Conservation (phyloP, 371 early-diverging fungal genomes). For the Zychaea mexicana region DNA sequence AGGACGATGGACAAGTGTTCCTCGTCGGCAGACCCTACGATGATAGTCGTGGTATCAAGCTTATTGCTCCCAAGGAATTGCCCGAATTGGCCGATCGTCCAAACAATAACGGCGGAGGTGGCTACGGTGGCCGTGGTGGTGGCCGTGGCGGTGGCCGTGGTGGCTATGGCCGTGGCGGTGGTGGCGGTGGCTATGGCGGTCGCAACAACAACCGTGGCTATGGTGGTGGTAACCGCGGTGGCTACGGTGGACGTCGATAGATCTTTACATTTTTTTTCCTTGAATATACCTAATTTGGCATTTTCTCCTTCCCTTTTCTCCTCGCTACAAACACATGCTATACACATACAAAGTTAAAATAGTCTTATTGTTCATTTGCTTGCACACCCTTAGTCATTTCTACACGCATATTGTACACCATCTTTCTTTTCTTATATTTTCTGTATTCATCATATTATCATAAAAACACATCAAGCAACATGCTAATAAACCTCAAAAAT, state of each 20-base stretch:
- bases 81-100: slow-evolving; percentile 82
- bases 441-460: too few relatives aligned
- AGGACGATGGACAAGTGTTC: slow-evolving; percentile 35
- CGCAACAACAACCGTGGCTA: slow-evolving; percentile 5
- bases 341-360: too few relatives aligned
- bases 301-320: too few relatives aligned
- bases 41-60: slow-evolving; percentile 54
- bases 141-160: slow-evolving; percentile 20
- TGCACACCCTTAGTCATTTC: too few relatives aligned
- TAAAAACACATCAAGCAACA: too few relatives aligned
- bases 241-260: slow-evolving; percentile 22
- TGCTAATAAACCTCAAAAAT: too few relatives aligned
- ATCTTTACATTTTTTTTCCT: too few relatives aligned
- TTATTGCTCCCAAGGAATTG: slow-evolving; percentile 69
- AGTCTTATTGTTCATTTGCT: too few relatives aligned
- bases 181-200: background rate
- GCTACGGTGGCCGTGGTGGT: slow-evolving; percentile 8
- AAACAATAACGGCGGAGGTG: slow-evolving; percentile 22
- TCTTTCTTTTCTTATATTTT: too few relatives aligned
- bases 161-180: background rate
- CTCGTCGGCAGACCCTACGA: slow-evolving; percentile 65
- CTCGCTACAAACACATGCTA: too few relatives aligned
- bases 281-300: too few relatives aligned
- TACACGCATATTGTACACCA: too few relatives aligned
- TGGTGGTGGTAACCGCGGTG: slow-evolving; percentile 15